These are phyloP conservation scores for Saccharomycopsis vini DNA, from an alignment of 805 yeast genomes.

Conservation along the genomic window DNA sequence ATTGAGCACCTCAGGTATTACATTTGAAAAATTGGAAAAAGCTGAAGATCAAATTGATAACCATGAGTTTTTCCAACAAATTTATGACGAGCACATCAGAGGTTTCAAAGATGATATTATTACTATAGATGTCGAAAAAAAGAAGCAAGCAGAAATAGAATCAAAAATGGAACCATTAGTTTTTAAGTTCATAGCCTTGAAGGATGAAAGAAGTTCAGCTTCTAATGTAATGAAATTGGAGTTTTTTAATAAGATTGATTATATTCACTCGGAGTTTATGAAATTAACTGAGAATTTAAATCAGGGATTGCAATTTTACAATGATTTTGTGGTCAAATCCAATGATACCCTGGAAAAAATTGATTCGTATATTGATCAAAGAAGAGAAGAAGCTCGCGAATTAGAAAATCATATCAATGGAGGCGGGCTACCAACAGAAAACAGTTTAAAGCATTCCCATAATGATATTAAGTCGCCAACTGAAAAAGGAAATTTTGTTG, in stretches of 20 bases:
- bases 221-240: constrained; percentile 36
- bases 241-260: constrained; percentile 24
- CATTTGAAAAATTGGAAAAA: constrained; percentile 1
- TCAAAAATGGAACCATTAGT: constrained; percentile 28
- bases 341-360: constrained; percentile 38
- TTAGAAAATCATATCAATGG: constrained; percentile 29
- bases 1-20: background rate
- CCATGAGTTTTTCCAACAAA: constrained; percentile 27
- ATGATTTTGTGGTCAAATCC: constrained; percentile 44
- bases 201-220: constrained; percentile 41
- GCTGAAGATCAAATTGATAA: constrained; percentile 11
- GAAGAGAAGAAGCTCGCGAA: constrained; percentile 46
- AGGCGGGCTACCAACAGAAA: background rate
- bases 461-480: constrained; percentile 10
- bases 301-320: constrained; percentile 67
- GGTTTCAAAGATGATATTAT: constrained; percentile 42
- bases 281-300: constrained; percentile 52
- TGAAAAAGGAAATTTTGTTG: constrained; percentile 2
- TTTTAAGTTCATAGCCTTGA: constrained; percentile 24
- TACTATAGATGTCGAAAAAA: constrained; percentile 35
- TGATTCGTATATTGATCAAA: constrained; percentile 39
- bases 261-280: constrained; percentile 30
- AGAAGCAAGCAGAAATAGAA: constrained; percentile 32
- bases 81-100: constrained; percentile 35
- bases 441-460: background rate